Base-by-base conservation (phyloP, 352 stramenopile genomes). In the Phytophthora citrophthora region DNA sequence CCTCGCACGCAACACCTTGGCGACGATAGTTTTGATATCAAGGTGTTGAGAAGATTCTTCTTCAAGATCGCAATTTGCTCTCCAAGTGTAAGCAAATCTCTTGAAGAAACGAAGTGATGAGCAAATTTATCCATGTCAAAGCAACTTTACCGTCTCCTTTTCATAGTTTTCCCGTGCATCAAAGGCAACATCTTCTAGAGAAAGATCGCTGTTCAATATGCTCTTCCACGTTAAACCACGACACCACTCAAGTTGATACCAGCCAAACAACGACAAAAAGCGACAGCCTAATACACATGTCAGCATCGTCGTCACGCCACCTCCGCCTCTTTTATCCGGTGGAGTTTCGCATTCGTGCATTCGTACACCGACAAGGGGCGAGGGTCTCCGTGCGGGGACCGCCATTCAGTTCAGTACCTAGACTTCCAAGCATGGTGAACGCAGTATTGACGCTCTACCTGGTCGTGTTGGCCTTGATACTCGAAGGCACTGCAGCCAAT, bases 281-380 rank as follows among this genome's bases (percentile, higher is more conserved):
- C 29, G 29, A 61, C 32, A 51, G 53, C 24, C 53, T 32, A 18
- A 16, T 20, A 18, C 18, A 16, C 18, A 41, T 26, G 20, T 50
- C 39, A 50, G 24, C 29, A 49, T 38, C 41, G 29, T 32, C 46
- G 55, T 63, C 55, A 55, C 34, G 34, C 48, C 55, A 50, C 44
- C 32, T 13, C 41, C 54, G 54, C 32, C 54, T 54, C 44, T 54
- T 48, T 43, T 32, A 55, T 56, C 20, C 16, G 6, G 5, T 41
- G 55, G 54, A 55, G 55, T 56, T 63, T 63, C 55, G 32, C 46
- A 55, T 49, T 54, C 34, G 34, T 63, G 36, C 34, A 46, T 55
- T 55, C 26, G 47, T 50, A 38, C 36, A 39, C 23, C 24, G 26
- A 34, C 12, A 11, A 7, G 34, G 11, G 20, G 52, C 26, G 10